Evolutionary conservation across 2,329 filamentous ascomycete species (phyloP).

Genomic region (Pseudocercospora pini-densiflorae): DNA sequence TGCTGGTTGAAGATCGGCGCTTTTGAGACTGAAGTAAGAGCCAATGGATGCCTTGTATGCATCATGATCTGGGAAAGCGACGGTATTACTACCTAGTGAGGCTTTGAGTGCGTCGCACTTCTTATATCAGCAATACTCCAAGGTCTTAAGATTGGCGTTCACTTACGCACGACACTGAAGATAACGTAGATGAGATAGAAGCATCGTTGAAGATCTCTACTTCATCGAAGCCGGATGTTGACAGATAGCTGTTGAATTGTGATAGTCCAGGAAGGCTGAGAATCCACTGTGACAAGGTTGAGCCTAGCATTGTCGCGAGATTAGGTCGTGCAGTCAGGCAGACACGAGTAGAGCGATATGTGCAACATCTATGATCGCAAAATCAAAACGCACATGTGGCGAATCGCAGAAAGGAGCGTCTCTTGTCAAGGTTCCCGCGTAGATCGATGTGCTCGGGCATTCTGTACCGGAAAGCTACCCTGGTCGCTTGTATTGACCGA

Average conservation of each 20-base stretch:
- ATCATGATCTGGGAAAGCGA: constrained; percentile 16
- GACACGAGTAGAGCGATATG: no score
- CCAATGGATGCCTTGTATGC: constrained; percentile 27
- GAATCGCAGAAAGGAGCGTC: background rate
- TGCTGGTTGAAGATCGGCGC: constrained; percentile 21
- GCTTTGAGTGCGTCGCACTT: constrained; percentile 15
- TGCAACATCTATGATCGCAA: background rate
- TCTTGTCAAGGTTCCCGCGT: background rate
- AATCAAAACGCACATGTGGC: background rate
- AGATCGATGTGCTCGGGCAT: background rate
- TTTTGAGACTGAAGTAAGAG: constrained; percentile 33
- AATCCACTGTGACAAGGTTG: background rate
- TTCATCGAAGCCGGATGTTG: background rate
- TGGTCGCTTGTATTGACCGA: background rate
- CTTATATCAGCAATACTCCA: background rate
- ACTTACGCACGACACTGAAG: constrained; percentile 11
- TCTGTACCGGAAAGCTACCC: background rate
- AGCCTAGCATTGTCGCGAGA: background rate
- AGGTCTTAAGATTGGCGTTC: background rate
- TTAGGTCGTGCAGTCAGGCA: no score
- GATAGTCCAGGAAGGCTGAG: constrained; percentile 1
- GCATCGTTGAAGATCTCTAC: constrained; percentile 1
- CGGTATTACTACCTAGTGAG: constrained; percentile 8
- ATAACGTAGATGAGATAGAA: background rate
- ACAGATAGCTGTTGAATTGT: background rate